Base-by-base conservation (phyloP, 176 grass and related monocot species). In the Metroxylon sagu region DNA sequence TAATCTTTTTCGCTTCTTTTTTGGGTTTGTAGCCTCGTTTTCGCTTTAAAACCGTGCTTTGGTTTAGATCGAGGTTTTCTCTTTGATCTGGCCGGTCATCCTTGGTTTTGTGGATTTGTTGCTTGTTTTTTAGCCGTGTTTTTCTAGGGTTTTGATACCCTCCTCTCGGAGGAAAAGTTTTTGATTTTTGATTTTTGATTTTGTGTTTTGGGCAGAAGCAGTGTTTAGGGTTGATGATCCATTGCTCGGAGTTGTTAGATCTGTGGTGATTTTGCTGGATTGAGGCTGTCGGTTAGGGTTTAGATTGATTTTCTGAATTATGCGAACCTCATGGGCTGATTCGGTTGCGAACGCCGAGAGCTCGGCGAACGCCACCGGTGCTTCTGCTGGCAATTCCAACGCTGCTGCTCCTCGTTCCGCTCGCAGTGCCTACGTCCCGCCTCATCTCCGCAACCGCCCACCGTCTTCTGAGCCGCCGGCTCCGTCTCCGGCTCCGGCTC, bases 271-370 rank as follows among this genome's bases (percentile, higher is more conserved):
- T 31, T 5, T 60, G 30, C 15, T 18, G 28, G 58, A n/a, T 29
- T 31, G 58, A 60, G 18, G 29, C 26, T 29, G n/a, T 60, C 28
- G 56, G 28, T 31, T 39, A 60, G 58, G 63, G 60, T 60, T 48
- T 61, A 62, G 43, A 72, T 78, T 23, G 54, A 55, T 39, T 51
- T n/a, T 68, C 6, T 82, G 82, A 95, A 86, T 95, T 89, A 95
- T 95, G 90, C 90, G 90, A 86, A 77, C 74, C 69, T 95, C 90
- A 89, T 95, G 90, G 90, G 90, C 90, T 95, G 90, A 95, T 67
- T 85, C 87, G 80, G 83, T 95, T 76, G 90, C 86, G 79, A 86
- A 89, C 83, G 85, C 90, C 86, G 90, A 95, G 62, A 88, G 57
- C 79, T 81, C 90, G 86, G 90, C 79, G 90, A 48, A 74, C 80